Evolutionary conservation across 1,284 basidiomycete genomes (phyloP).

Genomic region (Tilletia indica): DNA sequence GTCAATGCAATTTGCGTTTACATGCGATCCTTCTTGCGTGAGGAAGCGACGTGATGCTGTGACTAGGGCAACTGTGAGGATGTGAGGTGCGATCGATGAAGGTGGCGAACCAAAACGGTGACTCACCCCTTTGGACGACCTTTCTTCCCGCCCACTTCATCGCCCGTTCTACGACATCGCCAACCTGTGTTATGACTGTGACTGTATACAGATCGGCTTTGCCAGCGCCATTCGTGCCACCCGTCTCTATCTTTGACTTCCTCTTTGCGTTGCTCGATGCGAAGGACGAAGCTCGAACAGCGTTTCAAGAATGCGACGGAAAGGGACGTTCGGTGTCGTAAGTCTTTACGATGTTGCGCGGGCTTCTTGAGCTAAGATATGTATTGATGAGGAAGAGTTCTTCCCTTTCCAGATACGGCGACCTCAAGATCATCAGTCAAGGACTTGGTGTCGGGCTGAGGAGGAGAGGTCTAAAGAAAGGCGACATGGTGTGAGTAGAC

Average conservation of each 20-base stretch:
- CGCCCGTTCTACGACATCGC: not conserved
- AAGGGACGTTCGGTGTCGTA: not conserved
- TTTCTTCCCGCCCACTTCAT: not conserved
- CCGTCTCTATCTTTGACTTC: not conserved
- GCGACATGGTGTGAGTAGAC: slow-evolving; percentile 12
- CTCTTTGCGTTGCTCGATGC: not conserved
- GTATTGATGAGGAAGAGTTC: no score
- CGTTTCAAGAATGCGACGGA: not conserved
- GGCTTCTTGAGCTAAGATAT: no score
- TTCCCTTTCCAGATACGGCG: not conserved
- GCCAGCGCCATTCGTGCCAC: slow-evolving; percentile 3
- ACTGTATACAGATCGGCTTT: not conserved
- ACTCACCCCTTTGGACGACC: not conserved
- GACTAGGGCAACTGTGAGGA: no score
- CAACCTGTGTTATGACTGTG: not conserved
- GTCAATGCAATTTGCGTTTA: no score
- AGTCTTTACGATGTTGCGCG: not conserved
- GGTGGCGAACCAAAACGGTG: no score
- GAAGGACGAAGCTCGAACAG: not conserved
- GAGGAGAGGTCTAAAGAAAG: not conserved
- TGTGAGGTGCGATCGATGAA: no score
- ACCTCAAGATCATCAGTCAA: slow-evolving; percentile 4
- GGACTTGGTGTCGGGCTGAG: not conserved
- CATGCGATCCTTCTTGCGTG: no score
- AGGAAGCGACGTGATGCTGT: no score